Conservation (phyloP, 2,329 filamentous ascomycete species). For the Arthrinium phaeospermum region DNA sequence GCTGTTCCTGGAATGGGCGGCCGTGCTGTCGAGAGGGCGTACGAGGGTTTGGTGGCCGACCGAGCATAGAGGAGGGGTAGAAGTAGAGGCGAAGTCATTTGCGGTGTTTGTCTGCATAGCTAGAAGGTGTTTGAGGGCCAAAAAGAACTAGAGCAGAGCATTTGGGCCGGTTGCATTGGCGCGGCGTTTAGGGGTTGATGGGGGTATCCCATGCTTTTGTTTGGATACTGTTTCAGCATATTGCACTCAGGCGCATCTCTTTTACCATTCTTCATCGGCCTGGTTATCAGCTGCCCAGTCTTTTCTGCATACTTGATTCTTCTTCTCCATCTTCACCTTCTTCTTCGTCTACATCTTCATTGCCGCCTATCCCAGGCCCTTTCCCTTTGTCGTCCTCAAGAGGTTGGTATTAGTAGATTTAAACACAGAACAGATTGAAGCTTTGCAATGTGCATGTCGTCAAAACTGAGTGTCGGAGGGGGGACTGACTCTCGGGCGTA, state of each 20-base stretch:
- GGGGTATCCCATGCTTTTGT: constrained; percentile 6
- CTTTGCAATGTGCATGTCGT: neutral
- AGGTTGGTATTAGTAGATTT: constrained; percentile 10
- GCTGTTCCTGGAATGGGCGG: constrained; percentile 63
- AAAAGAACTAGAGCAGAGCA: constrained; percentile 6
- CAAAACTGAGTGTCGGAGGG: neutral
- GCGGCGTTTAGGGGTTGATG: constrained; percentile 29
- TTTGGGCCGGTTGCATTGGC: constrained; percentile 31
- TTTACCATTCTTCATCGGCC: neutral
- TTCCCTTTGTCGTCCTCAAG: neutral
- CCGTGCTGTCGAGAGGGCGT: constrained; percentile 61
- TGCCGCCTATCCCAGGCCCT: neutral
- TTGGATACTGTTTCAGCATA: constrained; percentile 15
- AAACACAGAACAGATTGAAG: constrained; percentile 1
- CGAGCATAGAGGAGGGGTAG: constrained; percentile 18
- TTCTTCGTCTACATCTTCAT: neutral
- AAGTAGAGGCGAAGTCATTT: neutral
- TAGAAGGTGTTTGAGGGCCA: neutral
- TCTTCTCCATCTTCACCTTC: too few relatives aligned
- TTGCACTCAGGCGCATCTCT: neutral
- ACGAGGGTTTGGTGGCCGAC: constrained; percentile 49
- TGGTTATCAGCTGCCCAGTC: neutral
- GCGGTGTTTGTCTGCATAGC: neutral
- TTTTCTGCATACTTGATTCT: neutral
- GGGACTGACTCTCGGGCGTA: neutral